phyloP scores from a whole-genome alignment of 495 filamentous ascomycete species.

The Coniosporium apollinis region DNA sequence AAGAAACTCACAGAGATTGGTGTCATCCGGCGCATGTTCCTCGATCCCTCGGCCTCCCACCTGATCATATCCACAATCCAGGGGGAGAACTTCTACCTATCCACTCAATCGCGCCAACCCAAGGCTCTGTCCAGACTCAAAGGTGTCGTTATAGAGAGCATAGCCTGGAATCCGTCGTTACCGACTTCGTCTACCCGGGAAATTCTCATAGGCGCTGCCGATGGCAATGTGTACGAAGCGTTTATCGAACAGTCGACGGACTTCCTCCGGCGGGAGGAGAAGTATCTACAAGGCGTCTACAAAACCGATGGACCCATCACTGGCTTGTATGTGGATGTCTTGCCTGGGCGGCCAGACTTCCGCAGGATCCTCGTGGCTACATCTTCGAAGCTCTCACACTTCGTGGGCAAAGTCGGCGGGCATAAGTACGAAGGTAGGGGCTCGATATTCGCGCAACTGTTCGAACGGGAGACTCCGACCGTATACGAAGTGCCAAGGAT shows the following conservation, averaged over 20 bases:
- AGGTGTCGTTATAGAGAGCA: conserved; percentile 68
- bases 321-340: conserved; percentile 62
- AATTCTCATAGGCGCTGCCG: conserved; percentile 80
- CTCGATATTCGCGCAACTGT: conserved; percentile 69
- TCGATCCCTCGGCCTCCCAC: conserved; percentile 92
- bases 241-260: conserved; percentile 87
- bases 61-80: conserved; percentile 78
- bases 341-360: conserved; percentile 48
- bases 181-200: conserved; percentile 88
- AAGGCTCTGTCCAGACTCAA: conserved; percentile 69
- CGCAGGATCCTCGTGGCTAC: conserved; percentile 66
- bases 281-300: conserved; percentile 67
- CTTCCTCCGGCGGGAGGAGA: conserved; percentile 89
- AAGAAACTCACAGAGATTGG: conserved; percentile 83
- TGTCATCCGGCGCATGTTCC: conserved; percentile 84
- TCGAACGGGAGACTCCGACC: conserved; percentile 67
- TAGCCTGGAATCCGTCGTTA: conserved; percentile 95
- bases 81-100: conserved; percentile 94
- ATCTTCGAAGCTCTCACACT: conserved; percentile 54
- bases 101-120: conserved; percentile 80
- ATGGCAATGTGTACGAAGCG: conserved; percentile 90
- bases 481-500: conserved; percentile 47
- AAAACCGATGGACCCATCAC: conserved; percentile 64
- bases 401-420: conserved; percentile 56
- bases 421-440: conserved; percentile 63